Base-by-base conservation (phyloP, 306 rosid genomes). In the Cucumis sativus region DNA sequence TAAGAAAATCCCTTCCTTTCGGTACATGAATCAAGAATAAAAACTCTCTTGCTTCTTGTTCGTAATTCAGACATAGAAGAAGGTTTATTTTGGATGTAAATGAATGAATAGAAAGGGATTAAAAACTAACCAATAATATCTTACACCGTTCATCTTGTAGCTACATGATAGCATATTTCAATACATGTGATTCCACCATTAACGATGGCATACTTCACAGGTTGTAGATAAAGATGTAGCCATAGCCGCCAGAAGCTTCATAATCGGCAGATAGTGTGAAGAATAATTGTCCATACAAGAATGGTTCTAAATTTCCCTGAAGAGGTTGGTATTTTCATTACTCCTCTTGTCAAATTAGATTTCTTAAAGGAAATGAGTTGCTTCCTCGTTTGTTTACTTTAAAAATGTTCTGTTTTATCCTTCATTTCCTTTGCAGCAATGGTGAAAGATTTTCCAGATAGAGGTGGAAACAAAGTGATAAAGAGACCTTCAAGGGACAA, bases 151-250 rank as follows among this genome's bases (percentile, higher is more conserved):
- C 52, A 39, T 39, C 28, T 37, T 66, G 7, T 18, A 9, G 51
- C 49, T 16, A 60, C 14, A 60, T 13, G n/a, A 61, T 0, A 25
- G 6, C 70, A 17, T 17, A 17, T 64, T 64, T 35, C 12, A 35
- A 64, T 35, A 64, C 41, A 10, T 16, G 57, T 45, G 76, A 51
- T 71, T 47, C 9, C 30, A n/a, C 13, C 54, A 71, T 14, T 23
- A 45, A 69, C n/a, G 18, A 28, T 28, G 8, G 3, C 14, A 43
- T 43, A 13, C 56, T 11, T 45, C 18, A 49, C 5, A 73, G 61
- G 47, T 52, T 73, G 62, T 73, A 73, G 41, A 73, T 73, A 73
- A 73, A 73, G 77, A 73, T 47, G 62, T 73, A 52, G 76, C 76
- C 41, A 49, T 49, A 73, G 76, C 59, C 58, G 75, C 56, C 18